A percentile compares a stretch with the other conserved stretches of the same genome.
phyloP scores from a whole-genome alignment of 2,329 filamentous ascomycete genomes.

The Aureobasidium sp. region DNA sequence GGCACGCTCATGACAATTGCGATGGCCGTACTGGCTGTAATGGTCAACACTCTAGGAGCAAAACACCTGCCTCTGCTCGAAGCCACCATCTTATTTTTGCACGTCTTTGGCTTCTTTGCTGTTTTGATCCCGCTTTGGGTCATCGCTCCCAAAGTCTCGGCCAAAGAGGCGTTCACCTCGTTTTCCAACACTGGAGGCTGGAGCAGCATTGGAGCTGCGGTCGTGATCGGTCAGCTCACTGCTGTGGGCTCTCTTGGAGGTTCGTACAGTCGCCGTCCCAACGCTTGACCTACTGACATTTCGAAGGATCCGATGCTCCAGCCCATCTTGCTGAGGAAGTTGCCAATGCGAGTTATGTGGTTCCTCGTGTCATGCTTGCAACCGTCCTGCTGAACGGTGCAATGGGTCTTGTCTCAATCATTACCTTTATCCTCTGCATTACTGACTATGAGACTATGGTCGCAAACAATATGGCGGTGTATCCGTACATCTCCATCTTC shows the following conservation, averaged over 20 bases:
- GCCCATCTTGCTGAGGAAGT: slow-evolving; percentile 23
- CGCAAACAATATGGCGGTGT: slow-evolving; percentile 27
- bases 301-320: slow-evolving; percentile 17
- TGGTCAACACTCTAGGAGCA: slow-evolving; percentile 30
- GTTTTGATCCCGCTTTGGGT: slow-evolving; percentile 27
- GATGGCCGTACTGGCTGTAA: slow-evolving; percentile 16
- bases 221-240: slow-evolving; percentile 12
- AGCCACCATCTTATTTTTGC: slow-evolving; percentile 21
- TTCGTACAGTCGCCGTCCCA: slow-evolving; percentile 31
- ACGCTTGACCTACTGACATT: slow-evolving; percentile 26
- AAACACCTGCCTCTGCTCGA: slow-evolving; percentile 17
- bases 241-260: slow-evolving; percentile 12
- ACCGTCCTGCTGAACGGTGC: slow-evolving; percentile 33
- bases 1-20: slow-evolving; percentile 18
- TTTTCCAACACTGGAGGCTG: slow-evolving; percentile 41
- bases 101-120: slow-evolving; percentile 17
- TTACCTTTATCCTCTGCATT: slow-evolving; percentile 31
- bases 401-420: slow-evolving; percentile 32
- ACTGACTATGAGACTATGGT: slow-evolving; percentile 25
- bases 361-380: slow-evolving; percentile 33
- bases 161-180: slow-evolving; percentile 36
- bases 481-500: slow-evolving; percentile 15
- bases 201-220: slow-evolving; percentile 23
- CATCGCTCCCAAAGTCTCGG: slow-evolving; percentile 32
- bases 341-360: slow-evolving; percentile 21